phyloP scores from a whole-genome alignment of 2,329 filamentous ascomycete genomes.

The Pseudocercospora eumusae region DNA sequence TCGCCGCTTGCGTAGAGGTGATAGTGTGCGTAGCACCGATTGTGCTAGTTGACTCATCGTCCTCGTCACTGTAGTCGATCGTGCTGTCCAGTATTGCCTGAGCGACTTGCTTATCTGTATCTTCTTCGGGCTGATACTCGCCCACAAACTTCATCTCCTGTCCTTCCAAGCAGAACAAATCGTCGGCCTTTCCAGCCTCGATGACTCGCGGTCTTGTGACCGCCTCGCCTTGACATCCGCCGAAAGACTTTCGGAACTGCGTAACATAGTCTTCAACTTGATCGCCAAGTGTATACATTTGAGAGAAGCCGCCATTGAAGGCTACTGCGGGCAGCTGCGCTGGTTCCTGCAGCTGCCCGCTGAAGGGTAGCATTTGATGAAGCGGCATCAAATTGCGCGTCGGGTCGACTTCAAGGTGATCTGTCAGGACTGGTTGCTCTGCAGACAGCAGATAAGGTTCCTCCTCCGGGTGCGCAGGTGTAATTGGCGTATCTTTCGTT shows the following conservation, averaged over 20 bases:
- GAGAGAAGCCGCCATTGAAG: slow-evolving; percentile 61
- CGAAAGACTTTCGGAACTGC: slow-evolving; percentile 64
- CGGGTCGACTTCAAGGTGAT: slow-evolving; percentile 51
- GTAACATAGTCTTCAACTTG: slow-evolving; percentile 56
- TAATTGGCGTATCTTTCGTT: slow-evolving; percentile 10
- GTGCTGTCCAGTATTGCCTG: slow-evolving; percentile 15
- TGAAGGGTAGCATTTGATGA: slow-evolving; percentile 51
- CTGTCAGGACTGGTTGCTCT: slow-evolving; percentile 23
- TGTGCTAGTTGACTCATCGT: not conserved
- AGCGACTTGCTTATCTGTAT: slow-evolving; percentile 12
- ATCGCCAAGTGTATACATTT: slow-evolving; percentile 44
- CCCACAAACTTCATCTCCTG: slow-evolving; percentile 32
- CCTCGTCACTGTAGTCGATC: slow-evolving; percentile 8
- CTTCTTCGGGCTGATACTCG: slow-evolving; percentile 17
- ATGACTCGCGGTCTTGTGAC: slow-evolving; percentile 38
- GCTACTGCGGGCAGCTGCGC: slow-evolving; percentile 60
- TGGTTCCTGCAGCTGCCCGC: slow-evolving; percentile 52
- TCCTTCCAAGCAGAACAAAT: slow-evolving; percentile 64
- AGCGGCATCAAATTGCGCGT: slow-evolving; percentile 44
- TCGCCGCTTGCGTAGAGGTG: not conserved
- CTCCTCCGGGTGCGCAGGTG: slow-evolving; percentile 16
- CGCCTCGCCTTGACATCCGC: slow-evolving; percentile 59
- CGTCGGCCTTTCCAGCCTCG: slow-evolving; percentile 48
- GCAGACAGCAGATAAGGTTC: slow-evolving; percentile 44
- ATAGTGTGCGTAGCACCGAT: not conserved